These are phyloP conservation scores for Eucalyptus microcorys DNA, from an alignment of 345 rosid species.

Conservation along the genomic window DNA sequence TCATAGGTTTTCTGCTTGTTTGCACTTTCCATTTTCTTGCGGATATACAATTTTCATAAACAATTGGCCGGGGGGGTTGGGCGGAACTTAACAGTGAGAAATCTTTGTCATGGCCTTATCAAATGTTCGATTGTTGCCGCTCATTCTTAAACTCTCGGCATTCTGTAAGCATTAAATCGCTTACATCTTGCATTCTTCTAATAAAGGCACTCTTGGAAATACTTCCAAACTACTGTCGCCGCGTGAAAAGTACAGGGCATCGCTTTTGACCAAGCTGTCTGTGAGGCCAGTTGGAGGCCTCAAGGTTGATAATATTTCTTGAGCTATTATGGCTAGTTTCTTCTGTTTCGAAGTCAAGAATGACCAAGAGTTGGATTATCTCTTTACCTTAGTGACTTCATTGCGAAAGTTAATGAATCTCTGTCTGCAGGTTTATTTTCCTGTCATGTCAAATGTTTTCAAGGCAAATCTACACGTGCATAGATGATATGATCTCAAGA, in stretches of 20 bases:
- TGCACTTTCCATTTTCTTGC: background rate
- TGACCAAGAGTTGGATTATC: background rate
- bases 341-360: background rate
- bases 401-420: background rate
- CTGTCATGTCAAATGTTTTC: slow-evolving; percentile 23
- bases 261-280: slow-evolving; percentile 24
- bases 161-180: background rate
- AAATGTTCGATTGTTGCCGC: background rate
- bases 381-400: background rate
- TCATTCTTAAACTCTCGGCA: background rate
- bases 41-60: background rate
- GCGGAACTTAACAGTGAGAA: background rate
- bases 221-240: slow-evolving; percentile 32
- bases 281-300: slow-evolving; percentile 33
- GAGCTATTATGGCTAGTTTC: background rate
- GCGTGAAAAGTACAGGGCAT: slow-evolving; percentile 16
- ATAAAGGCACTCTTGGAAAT: slow-evolving; percentile 23
- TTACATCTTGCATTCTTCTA: background rate
- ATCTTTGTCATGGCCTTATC: background rate
- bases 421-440: slow-evolving; percentile 41
- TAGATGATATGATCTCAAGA: slow-evolving; percentile 44
- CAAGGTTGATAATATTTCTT: slow-evolving; percentile 17
- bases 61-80: background rate
- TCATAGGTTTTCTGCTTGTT: background rate
- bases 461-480: slow-evolving; percentile 17